phyloP scores from a whole-genome alignment of 129 eudicot species.

The Daucus carota region DNA sequence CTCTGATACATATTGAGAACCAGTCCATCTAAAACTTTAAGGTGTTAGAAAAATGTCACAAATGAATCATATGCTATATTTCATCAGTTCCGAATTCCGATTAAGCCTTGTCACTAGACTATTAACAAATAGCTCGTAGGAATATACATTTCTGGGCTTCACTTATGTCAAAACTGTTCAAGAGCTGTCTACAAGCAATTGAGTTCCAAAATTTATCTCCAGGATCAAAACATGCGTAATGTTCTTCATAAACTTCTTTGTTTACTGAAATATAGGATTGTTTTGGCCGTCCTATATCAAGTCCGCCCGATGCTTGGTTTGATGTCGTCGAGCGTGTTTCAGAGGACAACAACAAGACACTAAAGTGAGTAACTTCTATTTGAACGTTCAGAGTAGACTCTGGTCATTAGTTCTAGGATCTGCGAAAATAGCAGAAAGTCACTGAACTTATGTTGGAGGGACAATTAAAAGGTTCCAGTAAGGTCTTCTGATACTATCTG shows the following conservation, averaged over 20 bases:
- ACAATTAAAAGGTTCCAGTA: neutral
- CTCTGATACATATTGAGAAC: no score
- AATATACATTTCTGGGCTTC: no score
- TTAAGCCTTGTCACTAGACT: no score
- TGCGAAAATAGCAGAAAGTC: neutral
- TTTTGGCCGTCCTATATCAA: conserved; percentile 90
- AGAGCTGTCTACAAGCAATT: neutral
- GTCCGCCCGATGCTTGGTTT: conserved; percentile 99
- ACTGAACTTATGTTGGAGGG: neutral
- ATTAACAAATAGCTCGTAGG: no score
- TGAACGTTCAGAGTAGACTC: no score
- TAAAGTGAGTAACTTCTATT: conserved; percentile 81
- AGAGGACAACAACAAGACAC: conserved; percentile 78
- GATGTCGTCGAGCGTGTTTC: conserved; percentile 97
- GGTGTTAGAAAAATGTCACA: no score
- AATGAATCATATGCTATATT: no score
- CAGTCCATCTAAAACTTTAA: no score
- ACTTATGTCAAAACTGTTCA: no score
- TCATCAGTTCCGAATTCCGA: no score
- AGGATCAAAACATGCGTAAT: neutral
- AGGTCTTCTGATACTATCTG: neutral
- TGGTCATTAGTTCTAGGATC: neutral
- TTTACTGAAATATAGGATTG: conserved; percentile 56
- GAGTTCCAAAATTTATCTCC: neutral
- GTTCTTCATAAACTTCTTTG: neutral